Evolutionary conservation across 2,329 filamentous ascomycete genomes (phyloP).

Genomic region (Rutstroemia sp.): DNA sequence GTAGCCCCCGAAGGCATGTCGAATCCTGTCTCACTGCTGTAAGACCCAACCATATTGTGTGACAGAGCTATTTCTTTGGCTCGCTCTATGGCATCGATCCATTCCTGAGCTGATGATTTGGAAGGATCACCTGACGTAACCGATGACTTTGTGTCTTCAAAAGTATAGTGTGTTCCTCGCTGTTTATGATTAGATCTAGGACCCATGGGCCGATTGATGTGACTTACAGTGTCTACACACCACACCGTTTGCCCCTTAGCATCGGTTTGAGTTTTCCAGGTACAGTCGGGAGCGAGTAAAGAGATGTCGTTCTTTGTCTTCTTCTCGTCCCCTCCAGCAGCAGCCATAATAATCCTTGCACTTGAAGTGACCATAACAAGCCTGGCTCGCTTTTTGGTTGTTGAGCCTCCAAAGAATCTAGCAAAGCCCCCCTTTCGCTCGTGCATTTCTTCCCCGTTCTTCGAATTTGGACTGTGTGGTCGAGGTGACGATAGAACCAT

Average conservation of each 20-base stretch:
- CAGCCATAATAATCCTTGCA: conserved; percentile 81
- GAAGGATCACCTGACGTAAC: conserved; percentile 50
- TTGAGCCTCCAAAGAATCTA: conserved; percentile 85
- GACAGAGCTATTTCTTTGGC: conserved; percentile 78
- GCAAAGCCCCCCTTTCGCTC: conserved; percentile 94
- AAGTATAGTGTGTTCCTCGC: conserved; percentile 85
- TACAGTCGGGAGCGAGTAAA: conserved; percentile 66
- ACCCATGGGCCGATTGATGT: not conserved
- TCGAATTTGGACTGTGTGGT: conserved; percentile 65
- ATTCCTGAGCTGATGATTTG: conserved; percentile 73
- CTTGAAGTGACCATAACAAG: conserved; percentile 93
- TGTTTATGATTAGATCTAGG: conserved; percentile 18
- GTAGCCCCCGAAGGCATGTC: conserved; percentile 66
- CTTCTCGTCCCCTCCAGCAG: conserved; percentile 91
- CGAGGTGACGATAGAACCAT: conserved; percentile 75
- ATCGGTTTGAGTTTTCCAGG: conserved; percentile 75
- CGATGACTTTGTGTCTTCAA: conserved; percentile 82
- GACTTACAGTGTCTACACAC: conserved; percentile 85
- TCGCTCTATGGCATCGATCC: conserved; percentile 82
- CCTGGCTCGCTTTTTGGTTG: conserved; percentile 85
- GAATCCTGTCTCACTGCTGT: conserved; percentile 59
- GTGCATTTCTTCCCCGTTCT: conserved; percentile 63
- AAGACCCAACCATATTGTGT: conserved; percentile 59
- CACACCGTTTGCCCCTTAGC: conserved; percentile 82
- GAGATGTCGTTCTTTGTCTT: conserved; percentile 88